These are phyloP conservation scores for Moesziomyces aphidis DNA, from an alignment of 1,284 basidiomycete species.

Conservation along the genomic window DNA sequence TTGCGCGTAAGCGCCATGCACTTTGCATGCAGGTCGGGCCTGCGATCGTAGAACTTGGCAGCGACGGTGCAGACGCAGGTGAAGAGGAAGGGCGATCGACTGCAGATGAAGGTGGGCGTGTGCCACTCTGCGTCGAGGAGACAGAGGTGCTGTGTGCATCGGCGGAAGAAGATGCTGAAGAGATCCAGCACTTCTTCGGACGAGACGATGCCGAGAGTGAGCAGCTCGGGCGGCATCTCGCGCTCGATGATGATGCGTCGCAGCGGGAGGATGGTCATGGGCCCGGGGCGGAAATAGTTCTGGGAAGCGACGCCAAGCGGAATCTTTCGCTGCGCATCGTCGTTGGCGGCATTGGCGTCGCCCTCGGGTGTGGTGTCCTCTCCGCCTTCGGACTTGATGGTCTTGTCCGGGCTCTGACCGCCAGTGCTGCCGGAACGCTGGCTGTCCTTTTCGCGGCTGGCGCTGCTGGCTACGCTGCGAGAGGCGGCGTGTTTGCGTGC, in stretches of 20 bases:
- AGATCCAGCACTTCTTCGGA: constrained; percentile 85
- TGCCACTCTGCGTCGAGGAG: constrained; percentile 67
- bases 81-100: constrained; percentile 65
- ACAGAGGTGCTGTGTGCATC: constrained; percentile 68
- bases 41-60: constrained; percentile 85
- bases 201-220: constrained; percentile 82
- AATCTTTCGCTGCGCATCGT: constrained; percentile 11
- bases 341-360: constrained; percentile 3
- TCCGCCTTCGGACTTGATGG: constrained; percentile 34
- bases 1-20: constrained; percentile 87
- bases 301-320: constrained; percentile 84
- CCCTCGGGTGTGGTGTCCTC: constrained; percentile 18
- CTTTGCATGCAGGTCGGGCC: constrained; percentile 83
- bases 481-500: constrained; percentile 17
- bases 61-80: constrained; percentile 85
- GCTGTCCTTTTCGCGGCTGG: constrained; percentile 41
- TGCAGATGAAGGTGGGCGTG: constrained; percentile 65
- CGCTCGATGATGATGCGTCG: constrained; percentile 88
- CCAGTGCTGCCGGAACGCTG: constrained; percentile 29
- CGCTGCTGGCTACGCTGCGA: constrained; percentile 31
- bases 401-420: constrained; percentile 36
- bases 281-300: constrained; percentile 93
- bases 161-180: constrained; percentile 83
- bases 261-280: constrained; percentile 70
- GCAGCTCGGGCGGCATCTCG: constrained; percentile 82